Conservation (phyloP, 371 early-diverging fungal genomes). For the Dichotomocladium elegans region DNA sequence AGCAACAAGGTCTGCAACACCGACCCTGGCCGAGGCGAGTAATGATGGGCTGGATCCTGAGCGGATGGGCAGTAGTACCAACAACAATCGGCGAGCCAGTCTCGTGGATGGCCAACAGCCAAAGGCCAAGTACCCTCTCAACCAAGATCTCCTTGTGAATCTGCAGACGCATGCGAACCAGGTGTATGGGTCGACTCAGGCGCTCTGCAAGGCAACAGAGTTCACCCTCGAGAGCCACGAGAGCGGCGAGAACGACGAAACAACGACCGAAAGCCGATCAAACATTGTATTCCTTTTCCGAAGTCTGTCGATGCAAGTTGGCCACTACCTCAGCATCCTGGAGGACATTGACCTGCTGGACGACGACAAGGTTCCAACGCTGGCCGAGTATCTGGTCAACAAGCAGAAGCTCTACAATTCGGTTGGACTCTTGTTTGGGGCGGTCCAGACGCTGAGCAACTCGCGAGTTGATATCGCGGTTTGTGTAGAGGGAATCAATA, state of each 20-base stretch:
- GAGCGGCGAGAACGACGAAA: neutral
- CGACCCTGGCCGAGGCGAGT: conserved; percentile 4
- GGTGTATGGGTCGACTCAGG: conserved; percentile 26
- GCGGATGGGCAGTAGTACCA: neutral
- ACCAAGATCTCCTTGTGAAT: conserved; percentile 29
- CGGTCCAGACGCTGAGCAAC: conserved; percentile 58
- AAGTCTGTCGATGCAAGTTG: conserved; percentile 37
- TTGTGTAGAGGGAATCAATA: conserved; percentile 28
- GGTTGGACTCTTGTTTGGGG: conserved; percentile 63
- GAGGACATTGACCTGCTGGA: conserved; percentile 30
- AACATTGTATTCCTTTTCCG: conserved; percentile 40
- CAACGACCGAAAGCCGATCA: conserved; percentile 22
- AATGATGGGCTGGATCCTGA: neutral
- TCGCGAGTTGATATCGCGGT: conserved; percentile 24
- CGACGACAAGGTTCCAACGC: conserved; percentile 32
- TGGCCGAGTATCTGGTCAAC: conserved; percentile 59
- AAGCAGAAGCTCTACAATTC: conserved; percentile 68
- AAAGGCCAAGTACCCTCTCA: conserved; percentile 21
- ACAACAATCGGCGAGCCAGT: conserved; percentile 1
- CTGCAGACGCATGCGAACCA: conserved; percentile 34
- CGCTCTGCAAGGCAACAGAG: conserved; percentile 11
- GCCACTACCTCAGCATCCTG: conserved; percentile 36
- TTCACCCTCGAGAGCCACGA: neutral
- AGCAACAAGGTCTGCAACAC: neutral
- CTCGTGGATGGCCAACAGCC: neutral